Evolutionary conservation across 768 basidiomycete genomes (phyloP).

Genomic region (Lactarius akahatsu): DNA sequence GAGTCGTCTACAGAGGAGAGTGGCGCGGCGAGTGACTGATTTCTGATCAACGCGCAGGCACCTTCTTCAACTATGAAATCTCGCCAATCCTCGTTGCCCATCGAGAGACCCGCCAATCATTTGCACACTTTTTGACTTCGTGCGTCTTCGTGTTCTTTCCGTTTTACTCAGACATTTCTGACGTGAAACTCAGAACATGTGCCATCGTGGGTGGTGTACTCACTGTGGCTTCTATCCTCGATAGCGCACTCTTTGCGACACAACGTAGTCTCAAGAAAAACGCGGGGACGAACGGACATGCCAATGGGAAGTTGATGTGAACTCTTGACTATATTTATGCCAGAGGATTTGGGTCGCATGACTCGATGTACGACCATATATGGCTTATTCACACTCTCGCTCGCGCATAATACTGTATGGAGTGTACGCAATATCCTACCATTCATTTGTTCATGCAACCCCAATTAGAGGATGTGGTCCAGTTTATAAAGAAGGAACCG

Average conservation of each 20-base stretch:
- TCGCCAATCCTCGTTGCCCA: constrained; percentile 95
- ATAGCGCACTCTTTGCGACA: constrained; percentile 84
- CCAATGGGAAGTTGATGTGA: constrained; percentile 31
- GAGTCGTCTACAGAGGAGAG: constrained; percentile 11
- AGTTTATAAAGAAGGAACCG: not conserved
- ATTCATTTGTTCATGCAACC: not conserved
- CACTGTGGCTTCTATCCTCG: constrained; percentile 88
- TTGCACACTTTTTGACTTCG: constrained; percentile 98
- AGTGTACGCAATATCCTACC: not conserved
- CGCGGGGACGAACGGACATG: constrained; percentile 29
- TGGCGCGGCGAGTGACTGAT: not conserved
- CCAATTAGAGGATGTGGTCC: not conserved
- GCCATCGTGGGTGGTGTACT: constrained; percentile 97
- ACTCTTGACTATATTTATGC: constrained; percentile 8
- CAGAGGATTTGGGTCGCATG: constrained; percentile 7
- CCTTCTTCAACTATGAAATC: constrained; percentile 94
- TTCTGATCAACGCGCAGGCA: constrained; percentile 45
- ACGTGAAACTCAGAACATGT: constrained; percentile 63
- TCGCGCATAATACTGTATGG: constrained; percentile 3
- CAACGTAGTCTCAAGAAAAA: constrained; percentile 70
- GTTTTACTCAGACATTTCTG: constrained; percentile 11
- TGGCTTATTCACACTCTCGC: constrained; percentile 3
- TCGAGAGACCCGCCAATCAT: constrained; percentile 86
- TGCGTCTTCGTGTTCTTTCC: constrained; percentile 43
- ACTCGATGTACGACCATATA: constrained; percentile 18